Evolutionary conservation across 2,329 filamentous ascomycete genomes (phyloP).

Genomic region (Trichoderma guizhouense): DNA sequence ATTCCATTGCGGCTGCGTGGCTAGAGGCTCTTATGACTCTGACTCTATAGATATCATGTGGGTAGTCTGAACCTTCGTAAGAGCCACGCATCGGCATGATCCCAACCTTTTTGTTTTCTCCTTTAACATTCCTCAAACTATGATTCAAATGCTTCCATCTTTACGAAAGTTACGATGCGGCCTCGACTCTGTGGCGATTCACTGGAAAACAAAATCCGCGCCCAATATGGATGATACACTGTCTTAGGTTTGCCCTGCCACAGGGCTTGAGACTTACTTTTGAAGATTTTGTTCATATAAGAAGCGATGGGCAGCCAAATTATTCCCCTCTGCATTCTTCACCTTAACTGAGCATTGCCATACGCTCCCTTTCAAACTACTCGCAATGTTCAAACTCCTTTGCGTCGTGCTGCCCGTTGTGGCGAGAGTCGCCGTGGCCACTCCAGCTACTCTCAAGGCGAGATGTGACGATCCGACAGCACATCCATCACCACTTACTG

Average conservation of each 20-base stretch:
- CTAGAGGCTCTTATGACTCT: background rate
- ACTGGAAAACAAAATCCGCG: background rate
- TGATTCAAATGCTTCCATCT: background rate
- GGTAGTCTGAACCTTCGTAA: background rate
- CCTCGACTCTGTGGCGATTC: background rate
- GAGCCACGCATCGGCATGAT: conserved; percentile 2
- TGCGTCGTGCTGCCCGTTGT: conserved; percentile 26
- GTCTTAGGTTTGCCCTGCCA: background rate
- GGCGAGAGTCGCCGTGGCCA: conserved; percentile 25
- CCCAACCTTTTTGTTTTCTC: background rate
- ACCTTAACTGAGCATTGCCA: background rate
- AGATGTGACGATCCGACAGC: background rate
- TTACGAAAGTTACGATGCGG: background rate
- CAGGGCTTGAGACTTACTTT: background rate
- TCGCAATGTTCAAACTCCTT: conserved; percentile 26
- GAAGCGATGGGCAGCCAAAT: background rate
- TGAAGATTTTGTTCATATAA: background rate
- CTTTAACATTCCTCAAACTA: background rate
- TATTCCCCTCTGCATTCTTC: background rate
- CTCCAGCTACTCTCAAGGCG: conserved; percentile 1
- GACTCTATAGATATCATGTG: background rate
- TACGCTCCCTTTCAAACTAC: background rate
- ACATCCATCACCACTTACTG: background rate
- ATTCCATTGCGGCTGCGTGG: background rate
- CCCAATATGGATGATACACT: background rate